A percentile compares a stretch with the other conserved stretches of the same genome.
Conservation (phyloP, 2,329 filamentous ascomycete species). For the Diplocarpon rosae region DNA sequence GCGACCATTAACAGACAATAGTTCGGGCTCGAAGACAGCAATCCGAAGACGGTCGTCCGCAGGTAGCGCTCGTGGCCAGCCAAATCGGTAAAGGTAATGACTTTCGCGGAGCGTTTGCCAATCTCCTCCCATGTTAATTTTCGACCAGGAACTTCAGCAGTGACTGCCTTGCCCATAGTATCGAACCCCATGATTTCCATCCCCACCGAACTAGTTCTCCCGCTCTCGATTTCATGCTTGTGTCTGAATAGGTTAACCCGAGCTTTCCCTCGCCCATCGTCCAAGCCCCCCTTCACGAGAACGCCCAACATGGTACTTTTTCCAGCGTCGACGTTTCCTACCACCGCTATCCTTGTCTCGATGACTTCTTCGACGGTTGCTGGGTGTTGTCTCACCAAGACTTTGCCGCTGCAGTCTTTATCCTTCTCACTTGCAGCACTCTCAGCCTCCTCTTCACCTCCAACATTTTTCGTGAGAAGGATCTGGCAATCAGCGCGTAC, state of each 20-base stretch:
- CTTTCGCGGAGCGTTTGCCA: constrained; percentile 86
- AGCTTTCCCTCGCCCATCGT: constrained; percentile 88
- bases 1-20: constrained; percentile 98
- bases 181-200: constrained; percentile 99
- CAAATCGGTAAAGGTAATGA: constrained; percentile 91
- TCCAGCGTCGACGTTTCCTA: constrained; percentile 94
- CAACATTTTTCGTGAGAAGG: constrained; percentile 83
- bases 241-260: constrained; percentile 94
- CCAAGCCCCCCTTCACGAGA: constrained; percentile 85
- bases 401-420: constrained; percentile 69
- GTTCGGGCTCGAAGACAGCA: constrained; percentile 89
- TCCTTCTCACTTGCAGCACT: constrained; percentile 48
- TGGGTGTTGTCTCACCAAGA: constrained; percentile 69
- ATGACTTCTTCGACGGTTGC: constrained; percentile 75
- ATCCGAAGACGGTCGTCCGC: constrained; percentile 89
- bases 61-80: constrained; percentile 94
- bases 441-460: constrained; percentile 53
- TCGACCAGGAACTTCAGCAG: constrained; percentile 71
- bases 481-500: constrained; percentile 67
- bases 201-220: constrained; percentile 88
- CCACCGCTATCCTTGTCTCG: constrained; percentile 91
- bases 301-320: constrained; percentile 96
- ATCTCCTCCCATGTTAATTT: constrained; percentile 97
- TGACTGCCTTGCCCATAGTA: constrained; percentile 69
- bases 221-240: constrained; percentile 95